Base-by-base conservation (phyloP, 305 asterid genomes). In the Striga hermonthica region DNA sequence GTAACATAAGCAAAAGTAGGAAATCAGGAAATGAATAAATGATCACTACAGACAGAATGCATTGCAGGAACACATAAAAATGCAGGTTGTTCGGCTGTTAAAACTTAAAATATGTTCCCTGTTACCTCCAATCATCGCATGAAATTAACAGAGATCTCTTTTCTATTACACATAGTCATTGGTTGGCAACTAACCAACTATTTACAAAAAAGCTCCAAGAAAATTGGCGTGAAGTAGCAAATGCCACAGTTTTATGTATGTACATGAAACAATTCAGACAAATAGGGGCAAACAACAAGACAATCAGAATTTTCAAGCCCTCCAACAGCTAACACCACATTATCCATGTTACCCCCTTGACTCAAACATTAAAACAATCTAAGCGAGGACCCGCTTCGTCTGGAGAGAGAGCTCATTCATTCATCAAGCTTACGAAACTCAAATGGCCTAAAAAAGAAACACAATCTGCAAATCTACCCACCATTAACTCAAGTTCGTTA, bases 1-100 rank as follows among this genome's bases (percentile, higher is more conserved):
- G 59, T 36, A 60, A 60, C 69, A 77, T 14, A 71, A 8, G 43
- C 13, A 55, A 56, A 68, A 72, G 44, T 2, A 28, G 57, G 58
- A 68, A 60, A 34, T 65, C 67, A 75, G 52, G 45, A 35, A 9
- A 60, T 7, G 28, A 12, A 7, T 4, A 50, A 10, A 47, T 47
- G 13, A 47, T 47, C 13, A 47, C 13, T 2, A 47, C 4, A 4
- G 13, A 3, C 52, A 45, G 12, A 45, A 6, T 4, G 31, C 10
- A 14, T 49, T 49, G 28, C 34, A 50, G 15, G 16, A 47, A 47
- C 11, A 50, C 56, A 50, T 7, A 13, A 5, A 5, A 49, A n/a
- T 49, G 15, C 8, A 49, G 55, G 3, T 50, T 50, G 13, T 13
- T 50, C 22, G 8, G 4, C 11, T 50, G 56, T 13, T 50, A 31